Evolutionary conservation across 179 eudicot genomes (phyloP).

Genomic region (Beta macrorhiza): DNA sequence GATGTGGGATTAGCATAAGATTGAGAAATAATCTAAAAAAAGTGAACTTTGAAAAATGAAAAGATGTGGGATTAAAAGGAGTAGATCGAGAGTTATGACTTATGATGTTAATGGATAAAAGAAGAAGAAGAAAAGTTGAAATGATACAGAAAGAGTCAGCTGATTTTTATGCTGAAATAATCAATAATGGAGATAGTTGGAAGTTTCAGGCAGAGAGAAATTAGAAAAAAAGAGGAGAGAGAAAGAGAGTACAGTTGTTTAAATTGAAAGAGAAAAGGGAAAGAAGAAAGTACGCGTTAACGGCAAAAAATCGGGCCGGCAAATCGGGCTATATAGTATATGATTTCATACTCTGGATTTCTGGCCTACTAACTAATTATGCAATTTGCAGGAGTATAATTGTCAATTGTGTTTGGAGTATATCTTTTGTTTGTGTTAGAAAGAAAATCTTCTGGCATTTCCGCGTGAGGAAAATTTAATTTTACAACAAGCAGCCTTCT

Average conservation of each 20-base stretch:
- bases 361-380: neutral
- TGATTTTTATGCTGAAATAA: constrained; percentile 26
- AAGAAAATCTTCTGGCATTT: no score
- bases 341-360: neutral
- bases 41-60: no score
- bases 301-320: constrained; percentile 5
- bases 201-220: neutral
- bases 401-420: neutral
- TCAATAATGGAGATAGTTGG: constrained; percentile 19
- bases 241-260: neutral
- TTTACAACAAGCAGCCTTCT: no score
- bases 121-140: neutral
- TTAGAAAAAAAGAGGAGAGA: neutral
- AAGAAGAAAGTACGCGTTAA: neutral
- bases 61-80: neutral
- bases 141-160: constrained; percentile 15
- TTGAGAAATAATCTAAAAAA: no score
- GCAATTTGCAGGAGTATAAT: neutral
- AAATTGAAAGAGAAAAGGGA: neutral
- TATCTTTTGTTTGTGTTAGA: neutral
- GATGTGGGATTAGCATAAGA: no score
- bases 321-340: neutral
- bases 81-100: constrained; percentile 17
- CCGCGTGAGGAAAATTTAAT: no score
- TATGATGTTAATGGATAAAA: neutral